Percentiles rank a stretch among this genome's conserved stretches.
phyloP scores from a whole-genome alignment of 2,329 filamentous ascomycete species.

The Penicillium sp. region DNA sequence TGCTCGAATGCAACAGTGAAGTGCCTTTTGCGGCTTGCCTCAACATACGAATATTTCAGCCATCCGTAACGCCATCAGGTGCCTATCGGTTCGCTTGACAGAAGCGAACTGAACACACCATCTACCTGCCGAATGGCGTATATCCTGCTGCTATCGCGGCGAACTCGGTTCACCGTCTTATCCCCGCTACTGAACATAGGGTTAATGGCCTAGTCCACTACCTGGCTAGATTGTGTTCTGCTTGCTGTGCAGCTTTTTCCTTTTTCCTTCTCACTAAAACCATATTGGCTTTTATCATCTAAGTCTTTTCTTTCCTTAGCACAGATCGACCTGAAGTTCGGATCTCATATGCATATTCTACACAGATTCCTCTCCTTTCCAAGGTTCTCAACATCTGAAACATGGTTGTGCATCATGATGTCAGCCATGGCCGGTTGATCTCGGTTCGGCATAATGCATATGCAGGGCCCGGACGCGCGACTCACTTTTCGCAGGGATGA shows the following conservation, averaged over 20 bases:
- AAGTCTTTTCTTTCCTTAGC: not conserved
- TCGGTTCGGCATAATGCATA: not conserved
- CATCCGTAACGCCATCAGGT: not conserved
- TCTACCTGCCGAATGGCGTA: not conserved
- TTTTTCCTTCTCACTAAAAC: not conserved
- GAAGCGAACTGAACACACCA: not conserved
- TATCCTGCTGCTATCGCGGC: not conserved
- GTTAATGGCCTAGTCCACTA: not conserved
- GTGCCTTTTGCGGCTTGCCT: not conserved
- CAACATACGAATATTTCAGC: not conserved
- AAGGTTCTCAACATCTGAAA: not conserved
- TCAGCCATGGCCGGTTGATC: not conserved
- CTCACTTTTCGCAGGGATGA: not conserved
- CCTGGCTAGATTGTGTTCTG: not conserved
- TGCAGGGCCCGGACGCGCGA: not conserved
- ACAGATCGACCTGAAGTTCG: not conserved
- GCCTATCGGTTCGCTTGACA: not conserved
- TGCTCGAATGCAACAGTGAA: not conserved
- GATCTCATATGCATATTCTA: not conserved
- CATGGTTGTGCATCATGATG: not conserved
- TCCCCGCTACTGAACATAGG: not conserved
- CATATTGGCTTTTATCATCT: not conserved
- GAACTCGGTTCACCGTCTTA: not conserved
- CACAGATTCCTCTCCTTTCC: not conserved
- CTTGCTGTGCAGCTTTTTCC: not conserved